Evolutionary conservation across 2,329 filamentous ascomycete genomes (phyloP), one percentile per base, ranked within the genome.

Genomic region (Arachnomyces sp.): DNA sequence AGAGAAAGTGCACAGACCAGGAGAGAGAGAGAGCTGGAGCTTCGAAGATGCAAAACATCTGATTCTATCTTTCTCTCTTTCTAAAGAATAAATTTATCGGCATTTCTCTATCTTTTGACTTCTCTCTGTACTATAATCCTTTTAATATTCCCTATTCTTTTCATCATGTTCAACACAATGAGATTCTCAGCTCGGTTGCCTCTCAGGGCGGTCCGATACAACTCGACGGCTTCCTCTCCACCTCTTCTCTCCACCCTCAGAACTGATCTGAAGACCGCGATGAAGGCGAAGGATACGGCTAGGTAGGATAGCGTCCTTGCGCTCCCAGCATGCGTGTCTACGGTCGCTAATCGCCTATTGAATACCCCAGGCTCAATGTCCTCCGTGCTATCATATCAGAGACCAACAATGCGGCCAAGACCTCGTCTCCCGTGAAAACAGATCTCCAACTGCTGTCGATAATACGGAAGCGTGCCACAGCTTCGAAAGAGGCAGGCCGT

Each of bases 341-440:
- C 36, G 7, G 16, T 39, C 14, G 25, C 12, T 28, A 41, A 29
- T 25, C 8, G 17, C 12, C 12, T 9, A 32, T 32, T 18, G 15
- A 11, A 4, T 34, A 32, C 12, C 32, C 16, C 38, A 70, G 68
- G 47, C 53, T 71, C 18, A 67, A 69, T 48, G 68, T 71, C 29
- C 57, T 72, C 13, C 67, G 69, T 28, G 61, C 64, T 34, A 53
- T 72, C 43, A 68, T 72, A 39, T 64, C 69, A 36, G 69, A 72
- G 46, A 64, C 63, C 48, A 71, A 68, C 51, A 70, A 71, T 47
- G 60, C 65, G n/a, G 57, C 62, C 38, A 71, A 70, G 55, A 64
- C 65, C 14, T 47, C 65, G 2, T 58, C 57, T 12, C 68, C 68
- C 8, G 64, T 71, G 15, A 58, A 61, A 41, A 69, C 66, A 17